phyloP scores from a whole-genome alignment of 768 basidiomycete species.

The Kwoniella sp. region DNA sequence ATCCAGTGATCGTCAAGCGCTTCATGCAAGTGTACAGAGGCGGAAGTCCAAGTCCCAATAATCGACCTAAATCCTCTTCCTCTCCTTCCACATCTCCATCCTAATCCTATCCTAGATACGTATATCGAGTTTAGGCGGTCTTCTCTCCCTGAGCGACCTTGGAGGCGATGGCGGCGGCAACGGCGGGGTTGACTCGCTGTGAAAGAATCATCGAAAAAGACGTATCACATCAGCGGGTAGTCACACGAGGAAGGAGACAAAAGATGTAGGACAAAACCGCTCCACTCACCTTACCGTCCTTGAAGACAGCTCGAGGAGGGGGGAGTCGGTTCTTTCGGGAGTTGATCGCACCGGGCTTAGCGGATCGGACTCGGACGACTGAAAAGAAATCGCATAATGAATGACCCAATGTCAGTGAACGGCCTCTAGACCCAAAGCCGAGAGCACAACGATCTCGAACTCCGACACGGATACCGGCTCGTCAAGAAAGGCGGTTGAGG shows the following conservation, averaged over 20 bases:
- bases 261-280: background rate
- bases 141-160: constrained; percentile 52
- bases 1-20: constrained; percentile 16
- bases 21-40: constrained; percentile 23
- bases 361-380: constrained; percentile 98
- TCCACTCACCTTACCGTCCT: constrained; percentile 59
- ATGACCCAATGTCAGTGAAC: too few species aligned
- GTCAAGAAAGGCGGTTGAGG: background rate
- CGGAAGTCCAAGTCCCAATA: background rate
- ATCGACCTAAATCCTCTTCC: background rate
- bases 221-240: background rate
- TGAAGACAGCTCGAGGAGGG: constrained; percentile 93
- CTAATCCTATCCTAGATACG: background rate
- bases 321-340: constrained; percentile 79
- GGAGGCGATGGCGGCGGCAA: constrained; percentile 79
- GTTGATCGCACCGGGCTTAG: constrained; percentile 74
- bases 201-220: constrained; percentile 42
- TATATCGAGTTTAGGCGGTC: constrained; percentile 25
- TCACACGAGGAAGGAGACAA: background rate
- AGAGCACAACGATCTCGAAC: too few species aligned
- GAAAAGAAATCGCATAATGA: background rate
- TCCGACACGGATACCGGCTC: background rate
- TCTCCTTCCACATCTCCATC: background rate
- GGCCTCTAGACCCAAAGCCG: too few species aligned
- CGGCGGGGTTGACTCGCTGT: constrained; percentile 95